Evolutionary conservation across 1,284 basidiomycete species (phyloP).

Genomic region (Coniferiporia weirii): DNA sequence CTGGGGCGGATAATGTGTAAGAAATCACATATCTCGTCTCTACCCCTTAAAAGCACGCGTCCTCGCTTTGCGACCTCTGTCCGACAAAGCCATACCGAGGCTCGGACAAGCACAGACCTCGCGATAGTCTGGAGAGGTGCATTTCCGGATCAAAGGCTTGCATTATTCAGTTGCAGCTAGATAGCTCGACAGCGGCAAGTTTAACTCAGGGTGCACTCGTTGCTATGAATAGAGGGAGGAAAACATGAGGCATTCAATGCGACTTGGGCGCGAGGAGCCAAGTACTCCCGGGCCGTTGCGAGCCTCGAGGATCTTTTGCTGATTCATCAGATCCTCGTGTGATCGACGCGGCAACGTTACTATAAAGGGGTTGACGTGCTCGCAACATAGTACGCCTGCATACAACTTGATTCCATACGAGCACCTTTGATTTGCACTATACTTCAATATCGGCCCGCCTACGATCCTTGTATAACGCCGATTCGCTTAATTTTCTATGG

Average conservation of each 20-base stretch:
- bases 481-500: not conserved
- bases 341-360: not conserved
- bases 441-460: too few relatives aligned
- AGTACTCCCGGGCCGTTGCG: not conserved
- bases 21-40: not conserved
- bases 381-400: not conserved
- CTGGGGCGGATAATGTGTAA: not conserved
- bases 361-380: not conserved
- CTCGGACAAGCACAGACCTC: not conserved
- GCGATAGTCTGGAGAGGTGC: not conserved
- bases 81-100: not conserved
- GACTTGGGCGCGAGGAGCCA: not conserved
- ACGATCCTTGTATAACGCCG: not conserved
- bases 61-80: not conserved
- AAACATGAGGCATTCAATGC: not conserved
- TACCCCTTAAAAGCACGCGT: not conserved
- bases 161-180: not conserved
- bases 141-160: not conserved
- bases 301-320: not conserved
- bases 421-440: not conserved
- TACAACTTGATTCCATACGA: too few relatives aligned
- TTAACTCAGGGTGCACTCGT: not conserved
- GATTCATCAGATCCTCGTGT: not conserved
- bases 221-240: not conserved
- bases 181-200: not conserved